phyloP scores from a whole-genome alignment of 1,284 basidiomycete species.

The Pascua sp. region DNA sequence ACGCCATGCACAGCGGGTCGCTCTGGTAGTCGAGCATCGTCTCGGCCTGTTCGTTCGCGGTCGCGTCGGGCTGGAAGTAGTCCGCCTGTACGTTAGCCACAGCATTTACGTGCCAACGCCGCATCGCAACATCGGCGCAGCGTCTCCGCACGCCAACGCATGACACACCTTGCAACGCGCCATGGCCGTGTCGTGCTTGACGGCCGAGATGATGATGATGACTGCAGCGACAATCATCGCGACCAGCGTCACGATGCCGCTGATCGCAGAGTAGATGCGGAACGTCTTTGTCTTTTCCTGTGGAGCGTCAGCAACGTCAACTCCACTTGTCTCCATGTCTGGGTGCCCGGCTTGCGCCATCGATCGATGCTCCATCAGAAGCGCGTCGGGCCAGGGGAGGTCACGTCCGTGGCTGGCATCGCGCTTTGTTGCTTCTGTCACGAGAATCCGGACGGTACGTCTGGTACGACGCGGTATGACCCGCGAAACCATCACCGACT shows the following conservation, averaged over 20 bases:
- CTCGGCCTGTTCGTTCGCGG: constrained; percentile 36
- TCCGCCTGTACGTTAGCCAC: constrained; percentile 11
- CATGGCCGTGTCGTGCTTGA: constrained; percentile 67
- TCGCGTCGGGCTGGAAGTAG: constrained; percentile 32
- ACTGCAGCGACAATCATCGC: constrained; percentile 72
- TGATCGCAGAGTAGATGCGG: constrained; percentile 68
- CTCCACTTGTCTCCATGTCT: background rate
- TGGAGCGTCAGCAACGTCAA: constrained; percentile 1
- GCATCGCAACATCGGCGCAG: constrained; percentile 57
- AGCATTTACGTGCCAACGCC: constrained; percentile 56
- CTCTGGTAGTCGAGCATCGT: constrained; percentile 52
- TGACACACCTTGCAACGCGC: constrained; percentile 56
- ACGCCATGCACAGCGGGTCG: constrained; percentile 72
- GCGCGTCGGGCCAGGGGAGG: too few species aligned
- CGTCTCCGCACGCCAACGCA: constrained; percentile 42
- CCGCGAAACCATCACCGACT: too few species aligned
- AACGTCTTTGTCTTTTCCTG: constrained; percentile 75
- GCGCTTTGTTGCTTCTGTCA: too few species aligned
- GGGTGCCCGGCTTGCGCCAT: background rate
- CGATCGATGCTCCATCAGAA: background rate
- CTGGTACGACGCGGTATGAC: background rate
- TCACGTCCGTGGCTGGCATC: too few species aligned
- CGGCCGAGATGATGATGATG: constrained; percentile 73
- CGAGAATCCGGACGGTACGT: too few species aligned
- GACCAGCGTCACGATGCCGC: constrained; percentile 58